These are phyloP conservation scores for Aspergillus pseudotamarii DNA, from an alignment of 2,329 filamentous ascomycete genomes.

Conservation along the genomic window DNA sequence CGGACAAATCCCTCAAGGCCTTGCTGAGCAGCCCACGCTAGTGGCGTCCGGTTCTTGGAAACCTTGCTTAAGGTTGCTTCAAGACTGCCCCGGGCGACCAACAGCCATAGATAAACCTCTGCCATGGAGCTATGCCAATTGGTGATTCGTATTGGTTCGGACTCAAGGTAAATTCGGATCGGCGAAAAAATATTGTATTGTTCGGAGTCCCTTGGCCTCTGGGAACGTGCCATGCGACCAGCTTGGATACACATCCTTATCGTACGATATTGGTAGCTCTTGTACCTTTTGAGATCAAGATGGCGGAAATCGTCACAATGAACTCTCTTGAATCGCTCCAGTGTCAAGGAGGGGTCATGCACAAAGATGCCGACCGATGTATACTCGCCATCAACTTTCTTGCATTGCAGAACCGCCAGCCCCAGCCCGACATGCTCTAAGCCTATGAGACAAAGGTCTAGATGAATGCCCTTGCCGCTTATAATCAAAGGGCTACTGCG, in stretches of 20 bases:
- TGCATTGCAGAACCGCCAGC: background rate
- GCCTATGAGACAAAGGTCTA: background rate
- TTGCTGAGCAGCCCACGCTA: background rate
- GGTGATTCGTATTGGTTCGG: fast-evolving
- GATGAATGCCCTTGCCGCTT: background rate
- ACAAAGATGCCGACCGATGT: background rate
- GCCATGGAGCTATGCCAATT: background rate
- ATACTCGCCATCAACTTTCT: background rate
- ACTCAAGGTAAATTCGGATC: fast-evolving
- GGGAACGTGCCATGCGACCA: background rate
- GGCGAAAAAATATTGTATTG: background rate
- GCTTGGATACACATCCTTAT: background rate
- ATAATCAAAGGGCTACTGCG: background rate
- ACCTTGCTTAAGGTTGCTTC: background rate
- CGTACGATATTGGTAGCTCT: fast-evolving
- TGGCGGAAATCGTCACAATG: background rate
- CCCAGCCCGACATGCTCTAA: background rate
- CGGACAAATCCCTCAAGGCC: background rate
- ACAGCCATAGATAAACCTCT: background rate
- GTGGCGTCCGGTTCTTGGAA: background rate
- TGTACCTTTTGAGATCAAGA: background rate
- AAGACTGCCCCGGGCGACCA: fast-evolving
- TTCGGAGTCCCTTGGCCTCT: fast-evolving
- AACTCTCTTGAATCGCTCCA: background rate
- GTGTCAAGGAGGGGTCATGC: background rate